phyloP scores from a whole-genome alignment of 2,329 filamentous ascomycete species.

The Penicillium nordicum region DNA sequence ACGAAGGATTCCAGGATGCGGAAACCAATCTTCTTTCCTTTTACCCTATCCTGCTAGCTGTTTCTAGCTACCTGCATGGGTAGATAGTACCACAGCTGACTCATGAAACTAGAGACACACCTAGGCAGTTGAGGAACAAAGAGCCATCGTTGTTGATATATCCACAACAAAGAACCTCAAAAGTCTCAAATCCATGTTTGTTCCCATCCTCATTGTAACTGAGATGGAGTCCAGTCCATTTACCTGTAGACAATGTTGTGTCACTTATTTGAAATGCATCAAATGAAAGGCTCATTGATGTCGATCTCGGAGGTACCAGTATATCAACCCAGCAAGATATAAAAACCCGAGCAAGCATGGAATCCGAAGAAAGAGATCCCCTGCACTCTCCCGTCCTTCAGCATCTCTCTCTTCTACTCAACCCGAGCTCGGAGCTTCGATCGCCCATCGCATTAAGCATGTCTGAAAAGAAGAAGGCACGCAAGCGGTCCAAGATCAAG shows the following conservation, averaged over 20 bases:
- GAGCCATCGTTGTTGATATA: neutral
- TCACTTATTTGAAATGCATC: neutral
- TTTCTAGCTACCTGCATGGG: neutral
- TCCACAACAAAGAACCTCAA: neutral
- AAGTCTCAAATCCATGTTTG: neutral
- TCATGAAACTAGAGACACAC: neutral
- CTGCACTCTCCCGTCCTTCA: neutral
- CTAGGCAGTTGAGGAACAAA: neutral
- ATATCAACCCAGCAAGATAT: neutral
- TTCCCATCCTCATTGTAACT: neutral
- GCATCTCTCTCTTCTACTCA: neutral
- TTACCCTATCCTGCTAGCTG: neutral
- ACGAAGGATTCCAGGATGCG: neutral
- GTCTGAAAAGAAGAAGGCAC: neutral
- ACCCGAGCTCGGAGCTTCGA: neutral
- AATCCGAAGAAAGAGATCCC: neutral
- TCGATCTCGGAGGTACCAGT: neutral
- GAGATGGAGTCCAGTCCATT: neutral
- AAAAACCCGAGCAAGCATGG: neutral
- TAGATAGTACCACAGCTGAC: neutral
- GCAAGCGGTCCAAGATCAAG: neutral
- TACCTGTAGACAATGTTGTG: neutral
- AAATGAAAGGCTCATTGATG: neutral
- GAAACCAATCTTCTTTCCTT: neutral
- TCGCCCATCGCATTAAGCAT: neutral